These are phyloP conservation scores for Psidium guajava DNA, from an alignment of 345 rosid genomes.

Conservation along the genomic window DNA sequence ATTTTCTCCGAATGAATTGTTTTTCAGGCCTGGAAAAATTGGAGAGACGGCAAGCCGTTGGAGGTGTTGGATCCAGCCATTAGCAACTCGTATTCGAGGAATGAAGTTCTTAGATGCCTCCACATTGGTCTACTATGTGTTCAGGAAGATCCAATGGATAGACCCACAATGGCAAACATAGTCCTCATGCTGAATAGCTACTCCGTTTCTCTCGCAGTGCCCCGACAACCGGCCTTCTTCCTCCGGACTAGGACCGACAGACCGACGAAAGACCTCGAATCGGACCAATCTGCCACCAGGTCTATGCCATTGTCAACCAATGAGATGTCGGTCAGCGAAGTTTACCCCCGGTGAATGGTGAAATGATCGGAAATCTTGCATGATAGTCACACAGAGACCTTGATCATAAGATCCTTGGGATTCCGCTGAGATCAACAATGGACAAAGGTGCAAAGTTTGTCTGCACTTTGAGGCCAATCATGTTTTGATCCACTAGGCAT, in stretches of 20 bases:
- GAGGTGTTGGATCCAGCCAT: slow-evolving; percentile 7
- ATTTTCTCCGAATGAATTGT: background rate
- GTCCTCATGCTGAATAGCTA: background rate
- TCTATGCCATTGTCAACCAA: background rate
- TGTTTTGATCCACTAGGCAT: background rate
- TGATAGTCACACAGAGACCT: background rate
- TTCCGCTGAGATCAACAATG: rapidly evolving
- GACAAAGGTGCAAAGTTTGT: background rate
- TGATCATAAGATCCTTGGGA: background rate
- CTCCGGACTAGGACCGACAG: background rate
- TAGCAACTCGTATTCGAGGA: background rate
- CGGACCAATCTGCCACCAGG: background rate
- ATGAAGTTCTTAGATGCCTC: slow-evolving; percentile 18
- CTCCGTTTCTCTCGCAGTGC: background rate
- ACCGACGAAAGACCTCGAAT: background rate
- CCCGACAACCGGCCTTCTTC: background rate
- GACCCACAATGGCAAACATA: background rate
- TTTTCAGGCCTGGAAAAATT: slow-evolving; percentile 15
- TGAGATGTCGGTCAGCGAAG: background rate
- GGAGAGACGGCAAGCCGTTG: slow-evolving; percentile 6
- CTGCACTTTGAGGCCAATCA: background rate
- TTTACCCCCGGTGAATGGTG: background rate
- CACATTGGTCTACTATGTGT: slow-evolving; percentile 16
- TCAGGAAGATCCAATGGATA: slow-evolving; percentile 10
- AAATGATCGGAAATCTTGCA: background rate